Conservation (phyloP, 1,284 basidiomycete species). For the Malassezia nana region DNA sequence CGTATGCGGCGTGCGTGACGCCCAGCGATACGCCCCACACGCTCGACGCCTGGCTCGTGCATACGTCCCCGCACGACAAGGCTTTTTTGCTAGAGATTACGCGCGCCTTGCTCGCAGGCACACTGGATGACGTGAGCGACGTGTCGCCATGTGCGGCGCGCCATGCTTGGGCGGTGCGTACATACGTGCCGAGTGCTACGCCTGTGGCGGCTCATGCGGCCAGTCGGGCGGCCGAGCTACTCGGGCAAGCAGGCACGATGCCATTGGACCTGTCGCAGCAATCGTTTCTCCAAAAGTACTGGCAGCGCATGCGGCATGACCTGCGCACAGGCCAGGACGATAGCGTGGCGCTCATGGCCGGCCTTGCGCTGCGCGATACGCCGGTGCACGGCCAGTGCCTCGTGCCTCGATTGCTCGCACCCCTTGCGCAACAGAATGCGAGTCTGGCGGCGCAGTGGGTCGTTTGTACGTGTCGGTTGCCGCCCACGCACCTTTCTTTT, state of each 20-base stretch:
- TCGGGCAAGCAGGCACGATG: background rate
- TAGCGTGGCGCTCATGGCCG: background rate
- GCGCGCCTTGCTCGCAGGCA: background rate
- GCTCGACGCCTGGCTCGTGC: background rate
- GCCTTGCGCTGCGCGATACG: background rate
- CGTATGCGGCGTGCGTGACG: background rate
- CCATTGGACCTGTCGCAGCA: background rate
- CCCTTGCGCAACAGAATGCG: background rate
- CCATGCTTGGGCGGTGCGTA: background rate
- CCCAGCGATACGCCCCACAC: background rate
- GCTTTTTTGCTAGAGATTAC: background rate
- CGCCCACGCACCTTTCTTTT: background rate
- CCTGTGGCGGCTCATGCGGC: background rate
- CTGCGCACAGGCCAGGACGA: background rate
- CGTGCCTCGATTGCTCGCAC: background rate
- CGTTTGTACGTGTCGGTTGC: background rate
- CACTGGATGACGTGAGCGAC: background rate
- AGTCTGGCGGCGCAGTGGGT: slow-evolving; percentile 2
- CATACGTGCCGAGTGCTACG: background rate
- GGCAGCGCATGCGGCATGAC: background rate
- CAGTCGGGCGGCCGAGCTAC: background rate
- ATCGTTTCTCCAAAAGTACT: background rate
- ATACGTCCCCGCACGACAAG: background rate
- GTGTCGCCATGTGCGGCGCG: background rate
- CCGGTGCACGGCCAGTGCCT: background rate